A percentile compares a stretch with the other conserved stretches of the same genome.
Evolutionary conservation across 352 stramenopile genomes (phyloP).

Genomic region (Pythium coloratum): DNA sequence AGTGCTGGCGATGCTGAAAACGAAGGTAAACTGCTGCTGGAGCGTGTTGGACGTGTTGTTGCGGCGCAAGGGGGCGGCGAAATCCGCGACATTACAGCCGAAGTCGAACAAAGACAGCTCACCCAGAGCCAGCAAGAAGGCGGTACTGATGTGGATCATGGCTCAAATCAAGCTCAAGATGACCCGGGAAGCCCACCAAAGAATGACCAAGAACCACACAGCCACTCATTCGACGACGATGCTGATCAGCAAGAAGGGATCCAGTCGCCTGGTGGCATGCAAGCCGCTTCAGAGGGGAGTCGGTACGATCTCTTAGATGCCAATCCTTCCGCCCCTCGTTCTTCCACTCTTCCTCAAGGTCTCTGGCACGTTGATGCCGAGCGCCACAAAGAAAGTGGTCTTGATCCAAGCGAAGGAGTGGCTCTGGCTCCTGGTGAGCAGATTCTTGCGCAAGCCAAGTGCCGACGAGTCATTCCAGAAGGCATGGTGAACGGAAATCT

Average conservation of each 20-base stretch:
- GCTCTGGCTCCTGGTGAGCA: constrained; percentile 58
- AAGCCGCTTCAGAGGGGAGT: not conserved
- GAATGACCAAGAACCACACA: constrained; percentile 17
- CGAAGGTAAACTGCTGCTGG: constrained; percentile 43
- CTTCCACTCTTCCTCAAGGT: constrained; percentile 8
- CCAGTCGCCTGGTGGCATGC: not conserved
- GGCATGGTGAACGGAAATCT: constrained; percentile 67
- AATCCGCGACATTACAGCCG: constrained; percentile 76
- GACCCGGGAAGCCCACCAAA: constrained; percentile 20
- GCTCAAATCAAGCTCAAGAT: constrained; percentile 18
- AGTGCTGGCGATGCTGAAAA: constrained; percentile 28
- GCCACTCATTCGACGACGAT: constrained; percentile 4
- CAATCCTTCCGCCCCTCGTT: not conserved
- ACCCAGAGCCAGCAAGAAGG: not conserved
- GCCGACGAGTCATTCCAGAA: constrained; percentile 73
- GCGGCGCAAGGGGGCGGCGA: constrained; percentile 72
- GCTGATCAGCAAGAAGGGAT: constrained; percentile 19
- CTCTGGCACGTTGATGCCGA: constrained; percentile 33
- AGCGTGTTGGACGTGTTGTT: constrained; percentile 70
- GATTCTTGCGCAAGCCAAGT: constrained; percentile 60
- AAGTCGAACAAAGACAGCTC: constrained; percentile 27
- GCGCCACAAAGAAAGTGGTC: constrained; percentile 44
- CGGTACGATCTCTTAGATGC: not conserved
- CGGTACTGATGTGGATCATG: not conserved
- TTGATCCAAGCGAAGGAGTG: constrained; percentile 70